A percentile compares a stretch with the other conserved stretches of the same genome.
phyloP scores from a whole-genome alignment of 2,329 filamentous ascomycete genomes.

The Colletotrichum agaves region DNA sequence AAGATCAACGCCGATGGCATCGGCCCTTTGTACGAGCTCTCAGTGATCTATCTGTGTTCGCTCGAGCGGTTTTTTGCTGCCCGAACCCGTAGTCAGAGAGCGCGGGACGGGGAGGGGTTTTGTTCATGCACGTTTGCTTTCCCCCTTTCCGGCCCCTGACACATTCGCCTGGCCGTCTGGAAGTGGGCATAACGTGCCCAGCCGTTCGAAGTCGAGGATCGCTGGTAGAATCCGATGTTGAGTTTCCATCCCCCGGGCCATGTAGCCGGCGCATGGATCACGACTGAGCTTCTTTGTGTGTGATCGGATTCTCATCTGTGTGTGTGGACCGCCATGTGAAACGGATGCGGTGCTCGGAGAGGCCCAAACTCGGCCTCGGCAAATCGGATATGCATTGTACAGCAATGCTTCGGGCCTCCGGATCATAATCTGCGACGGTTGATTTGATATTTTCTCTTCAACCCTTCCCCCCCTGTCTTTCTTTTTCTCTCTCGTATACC shows the following conservation, averaged over 20 bases:
- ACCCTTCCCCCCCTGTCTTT: not conserved
- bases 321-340: slow-evolving; percentile 27
- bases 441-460: not conserved
- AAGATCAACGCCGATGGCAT: slow-evolving; percentile 10
- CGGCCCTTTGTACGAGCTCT: not conserved
- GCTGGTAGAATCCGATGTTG: slow-evolving; percentile 23
- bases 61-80: not conserved
- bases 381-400: slow-evolving; percentile 6
- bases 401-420: slow-evolving; percentile 6
- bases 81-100: not conserved
- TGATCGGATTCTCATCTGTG: slow-evolving; percentile 30
- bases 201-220: slow-evolving; percentile 4
- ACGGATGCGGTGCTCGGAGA: slow-evolving; percentile 19
- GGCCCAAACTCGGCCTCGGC: slow-evolving; percentile 18
- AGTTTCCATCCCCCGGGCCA: slow-evolving; percentile 24
- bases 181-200: slow-evolving; percentile 29
- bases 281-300: slow-evolving; percentile 17
- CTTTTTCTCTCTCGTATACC: not conserved
- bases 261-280: slow-evolving; percentile 29
- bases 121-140: slow-evolving; percentile 17
- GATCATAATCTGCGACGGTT: slow-evolving; percentile 6
- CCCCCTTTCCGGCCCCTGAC: not conserved
- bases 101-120: slow-evolving; percentile 26
- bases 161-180: not conserved
- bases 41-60: not conserved